Base-by-base conservation (phyloP, 345 rosid species). In the Raphanus raphanistrum region DNA sequence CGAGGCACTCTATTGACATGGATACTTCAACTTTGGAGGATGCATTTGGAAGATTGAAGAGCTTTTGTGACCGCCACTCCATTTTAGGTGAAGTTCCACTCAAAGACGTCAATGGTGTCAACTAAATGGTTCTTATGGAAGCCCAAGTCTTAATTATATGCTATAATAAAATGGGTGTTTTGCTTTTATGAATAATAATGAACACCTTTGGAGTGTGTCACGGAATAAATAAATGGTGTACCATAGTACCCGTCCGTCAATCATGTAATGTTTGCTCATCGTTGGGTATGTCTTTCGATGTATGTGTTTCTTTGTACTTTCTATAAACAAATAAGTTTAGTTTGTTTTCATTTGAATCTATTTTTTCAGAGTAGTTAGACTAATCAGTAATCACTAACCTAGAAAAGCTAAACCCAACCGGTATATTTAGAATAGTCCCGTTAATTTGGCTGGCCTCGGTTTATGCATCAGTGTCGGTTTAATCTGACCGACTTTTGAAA, bases 1-100 rank as follows among this genome's bases (percentile, higher is more conserved):
- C 62, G 7, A 76, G 79, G 62, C 79, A 76, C 50, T 69, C 79
- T 1, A 68, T 21, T 1, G 21, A 21, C 21, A 21, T 21, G 21
- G 21, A 21, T 21, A 21, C 21, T 21, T 1, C 21, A 21, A 21
- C 21, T 21, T 21, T 21, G 21, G 21, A 21, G 21, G 21, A 21
- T 21, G 21, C 21, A 21, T 21, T 21, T 21, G 21, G 21, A 21
- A 21, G 21, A 21, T 21, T 21, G 21, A 21, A 21, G 21, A 21
- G 21, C 21, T 21, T 21, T 21, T 21, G 21, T 21, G 21, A 21
- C 21, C 21, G 21, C 21, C 21, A 21, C 21, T 21, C 21, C 21
- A 21, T 21, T 21, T 21, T 21, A 21, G 21, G 21, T 21, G 21
- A 21, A 21, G 21, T 1, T 21, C 21, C 21, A 21, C 21, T 1